phyloP scores from a whole-genome alignment of 495 filamentous ascomycete species.

The Penicillium desertorum region DNA sequence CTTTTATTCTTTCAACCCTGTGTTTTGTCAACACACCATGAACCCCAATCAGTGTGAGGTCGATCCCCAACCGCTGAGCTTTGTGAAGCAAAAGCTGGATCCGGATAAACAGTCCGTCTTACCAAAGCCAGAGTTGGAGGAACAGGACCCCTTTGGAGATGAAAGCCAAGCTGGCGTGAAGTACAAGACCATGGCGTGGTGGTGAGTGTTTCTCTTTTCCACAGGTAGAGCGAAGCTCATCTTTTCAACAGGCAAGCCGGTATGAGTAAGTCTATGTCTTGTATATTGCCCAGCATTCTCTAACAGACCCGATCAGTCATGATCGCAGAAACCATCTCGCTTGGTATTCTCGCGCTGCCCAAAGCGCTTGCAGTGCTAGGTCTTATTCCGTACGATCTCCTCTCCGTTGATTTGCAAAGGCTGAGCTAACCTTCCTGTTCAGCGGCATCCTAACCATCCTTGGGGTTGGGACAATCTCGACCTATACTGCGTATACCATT shows the following conservation, averaged over 20 bases:
- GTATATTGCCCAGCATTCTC: neutral
- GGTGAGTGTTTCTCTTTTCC: slow-evolving; percentile 25
- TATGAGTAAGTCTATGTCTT: slow-evolving; percentile 26
- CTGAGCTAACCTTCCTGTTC: slow-evolving; percentile 52
- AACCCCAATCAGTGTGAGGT: neutral
- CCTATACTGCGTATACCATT: slow-evolving; percentile 69
- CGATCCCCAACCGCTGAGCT: neutral
- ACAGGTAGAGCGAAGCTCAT: slow-evolving; percentile 2
- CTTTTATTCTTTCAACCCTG: too few species aligned
- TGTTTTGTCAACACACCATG: neutral
- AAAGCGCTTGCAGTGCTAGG: slow-evolving; percentile 57
- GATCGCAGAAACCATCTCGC: slow-evolving; percentile 65
- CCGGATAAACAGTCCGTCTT: neutral
- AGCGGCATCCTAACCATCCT: slow-evolving; percentile 58
- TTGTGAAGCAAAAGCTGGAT: slow-evolving; percentile 2
- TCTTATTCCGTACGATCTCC: slow-evolving; percentile 47
- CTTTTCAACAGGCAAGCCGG: slow-evolving; percentile 33
- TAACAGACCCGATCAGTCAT: slow-evolving; percentile 40
- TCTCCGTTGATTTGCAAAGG: neutral
- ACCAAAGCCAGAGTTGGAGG: neutral
- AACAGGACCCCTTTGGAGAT: slow-evolving; percentile 36
- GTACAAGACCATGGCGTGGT: slow-evolving; percentile 42
- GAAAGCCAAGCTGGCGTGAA: slow-evolving; percentile 30
- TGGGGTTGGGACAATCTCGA: slow-evolving; percentile 59
- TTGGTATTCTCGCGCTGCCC: slow-evolving; percentile 61